Evolutionary conservation across 169 alveolate genomes (phyloP).

Genomic region (Perkinsus marinus): DNA sequence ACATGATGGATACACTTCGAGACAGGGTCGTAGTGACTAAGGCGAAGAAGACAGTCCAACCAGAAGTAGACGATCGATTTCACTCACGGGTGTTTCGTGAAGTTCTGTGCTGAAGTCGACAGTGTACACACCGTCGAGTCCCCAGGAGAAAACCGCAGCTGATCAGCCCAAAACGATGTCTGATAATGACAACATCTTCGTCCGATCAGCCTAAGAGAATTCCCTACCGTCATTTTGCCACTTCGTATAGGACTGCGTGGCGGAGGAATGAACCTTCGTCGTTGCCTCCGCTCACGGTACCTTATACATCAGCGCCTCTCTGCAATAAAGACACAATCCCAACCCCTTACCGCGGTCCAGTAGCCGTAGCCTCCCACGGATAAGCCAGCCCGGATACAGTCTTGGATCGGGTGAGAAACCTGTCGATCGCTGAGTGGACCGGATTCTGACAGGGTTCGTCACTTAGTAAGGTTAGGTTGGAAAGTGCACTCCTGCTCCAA

Average conservation of each 20-base stretch:
- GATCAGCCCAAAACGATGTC: neutral
- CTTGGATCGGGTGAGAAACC: neutral
- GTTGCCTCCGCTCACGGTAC: neutral
- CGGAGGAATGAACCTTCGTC: neutral
- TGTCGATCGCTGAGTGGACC: neutral
- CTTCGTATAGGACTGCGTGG: neutral
- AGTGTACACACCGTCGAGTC: neutral
- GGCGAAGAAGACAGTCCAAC: neutral
- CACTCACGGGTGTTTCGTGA: neutral
- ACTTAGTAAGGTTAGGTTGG: neutral
- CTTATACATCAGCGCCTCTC: too few species aligned
- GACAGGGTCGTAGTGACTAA: neutral
- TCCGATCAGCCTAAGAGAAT: neutral
- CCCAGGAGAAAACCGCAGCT: neutral
- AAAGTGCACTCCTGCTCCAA: neutral
- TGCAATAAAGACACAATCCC: neutral
- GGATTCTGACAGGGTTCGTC: neutral
- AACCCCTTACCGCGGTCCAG: neutral
- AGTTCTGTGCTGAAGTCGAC: neutral
- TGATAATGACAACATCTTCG: neutral
- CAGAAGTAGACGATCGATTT: neutral
- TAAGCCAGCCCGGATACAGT: neutral
- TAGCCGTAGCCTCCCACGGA: neutral
- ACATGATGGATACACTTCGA: neutral
- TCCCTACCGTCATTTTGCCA: neutral